Base-by-base conservation (phyloP, 2,329 filamentous ascomycete species). In the Aspergillus sojae region DNA sequence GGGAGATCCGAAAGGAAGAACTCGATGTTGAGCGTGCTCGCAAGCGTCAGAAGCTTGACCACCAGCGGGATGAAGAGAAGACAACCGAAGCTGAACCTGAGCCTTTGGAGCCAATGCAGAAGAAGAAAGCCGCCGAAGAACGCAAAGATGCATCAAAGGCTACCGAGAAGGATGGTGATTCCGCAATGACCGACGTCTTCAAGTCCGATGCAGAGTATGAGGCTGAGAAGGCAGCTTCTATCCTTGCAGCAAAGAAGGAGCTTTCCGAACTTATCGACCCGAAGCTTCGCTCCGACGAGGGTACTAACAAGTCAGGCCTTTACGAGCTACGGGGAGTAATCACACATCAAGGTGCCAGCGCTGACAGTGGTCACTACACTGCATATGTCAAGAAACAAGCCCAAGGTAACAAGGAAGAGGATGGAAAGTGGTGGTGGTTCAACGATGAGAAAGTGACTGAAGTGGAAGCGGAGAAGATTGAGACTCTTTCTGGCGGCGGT, bases 401-500 rank as follows among this genome's bases (percentile, higher is more conserved):
- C 0, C 92, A 90, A 23, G 75, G 75, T 23, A 93, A 93, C 82
- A 88, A 87, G 60, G 88, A 91, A 73, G 93, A 96, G 75, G 93
- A 96, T 74, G 93, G 92, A 70, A 97, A 93, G 73, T 99, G 95
- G 95, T 99, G 95, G 94, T 99, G 95, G 94, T 99, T 99, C 85
- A 98, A 99, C 78, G 95, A 99, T 73, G 94, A 99, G 76, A 96
- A 93, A 82, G 95, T 99, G 39, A 89, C 91, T 16, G 95, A 99
- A 82, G 95, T 99, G 32, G 88, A 92, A 19, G 84, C 88, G 30
- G 94, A 98, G 72, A 95, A 96, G 83, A 96, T 99, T 69, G 91
- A 94, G 75, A 91, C 89, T 4, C 85, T 99, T 58, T 87, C 93
- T 57, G 96, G 95, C 63, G 95, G 96, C 73, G 94, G 93, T 88